Evolutionary conservation across 1,284 basidiomycete genomes (phyloP).

Genomic region (Athelia psychrophila): DNA sequence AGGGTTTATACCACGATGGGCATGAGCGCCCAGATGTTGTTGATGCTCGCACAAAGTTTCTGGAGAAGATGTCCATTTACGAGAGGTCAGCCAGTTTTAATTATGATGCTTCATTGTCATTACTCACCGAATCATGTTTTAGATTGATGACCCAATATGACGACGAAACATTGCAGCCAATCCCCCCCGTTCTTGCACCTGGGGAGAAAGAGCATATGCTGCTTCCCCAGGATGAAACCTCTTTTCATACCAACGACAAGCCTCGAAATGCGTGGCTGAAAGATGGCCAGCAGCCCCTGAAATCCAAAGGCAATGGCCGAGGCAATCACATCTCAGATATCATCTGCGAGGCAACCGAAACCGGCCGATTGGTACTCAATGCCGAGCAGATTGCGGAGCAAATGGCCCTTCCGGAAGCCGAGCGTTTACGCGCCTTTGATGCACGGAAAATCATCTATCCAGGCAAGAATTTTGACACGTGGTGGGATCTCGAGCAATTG

Average conservation of each 20-base stretch:
- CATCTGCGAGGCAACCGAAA: conserved; percentile 16
- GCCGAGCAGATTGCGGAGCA: conserved; percentile 12
- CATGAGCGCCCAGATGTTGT: conserved; percentile 22
- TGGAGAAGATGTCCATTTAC: conserved; percentile 8
- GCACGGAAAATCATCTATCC: conserved; percentile 13
- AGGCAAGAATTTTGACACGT: conserved; percentile 13
- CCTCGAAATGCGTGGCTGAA: conserved; percentile 15
- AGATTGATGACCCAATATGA: conserved; percentile 11
- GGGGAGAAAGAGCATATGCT: conserved; percentile 17
- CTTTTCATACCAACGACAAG: conserved; percentile 19
- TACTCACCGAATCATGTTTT: neutral
- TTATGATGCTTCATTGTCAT: neutral
- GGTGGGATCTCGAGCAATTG: conserved; percentile 14
- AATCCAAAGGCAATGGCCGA: conserved; percentile 21
- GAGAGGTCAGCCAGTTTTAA: conserved; percentile 7
- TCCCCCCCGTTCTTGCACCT: conserved; percentile 11
- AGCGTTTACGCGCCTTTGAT: conserved; percentile 10
- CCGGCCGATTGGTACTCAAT: conserved; percentile 15
- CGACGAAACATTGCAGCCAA: conserved; percentile 9
- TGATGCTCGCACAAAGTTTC: conserved; percentile 14
- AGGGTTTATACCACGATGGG: conserved; percentile 23
- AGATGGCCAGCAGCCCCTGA: conserved; percentile 17
- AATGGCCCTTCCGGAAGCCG: conserved; percentile 8
- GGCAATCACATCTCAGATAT: conserved; percentile 23
- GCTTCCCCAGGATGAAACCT: conserved; percentile 21